Evolutionary conservation across 306 rosid species (phyloP), one percentile per base, ranked within the genome.

Genomic region (Citrullus mucosospermus): DNA sequence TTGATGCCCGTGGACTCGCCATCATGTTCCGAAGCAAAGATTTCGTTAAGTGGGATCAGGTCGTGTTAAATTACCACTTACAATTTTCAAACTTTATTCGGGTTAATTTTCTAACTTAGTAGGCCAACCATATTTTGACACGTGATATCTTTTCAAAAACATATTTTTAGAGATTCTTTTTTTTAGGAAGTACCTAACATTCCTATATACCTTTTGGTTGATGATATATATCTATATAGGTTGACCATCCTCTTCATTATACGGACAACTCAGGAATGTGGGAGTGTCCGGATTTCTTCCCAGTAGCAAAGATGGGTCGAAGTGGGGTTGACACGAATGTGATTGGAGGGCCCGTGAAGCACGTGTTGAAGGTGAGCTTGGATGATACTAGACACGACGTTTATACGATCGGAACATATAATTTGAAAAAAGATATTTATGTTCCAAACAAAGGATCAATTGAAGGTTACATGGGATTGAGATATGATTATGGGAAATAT

Each of bases 261-360:
- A 87, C 86, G 0, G 8, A 83, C 34, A 80, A 80, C 6, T 87
- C 89, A 18, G 96, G 97, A 78, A 91, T 93, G 97, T 93, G 98
- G 98, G 98, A 93, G 38, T 93, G 98, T 25, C 97, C 98, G 0
- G 98, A 93, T 83, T 93, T 93, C 46, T 93, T n/a, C 63, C 98
- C 98, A 0, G 97, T 91, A 6, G 12, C 79, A 1, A 81, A 63
- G 1, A 39, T 67, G 1, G 17, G 84, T 8, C 53, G 25, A 6
- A 38, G 32, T 17, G 98, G 98, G 12, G 22, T 93, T 39, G 92
- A 89, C 51, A 81, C 93, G 0, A 89, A 89, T 1, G 53, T 39
- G 65, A 67, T 14, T 66, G 87, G 85, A 18, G 69, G 54, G 16
- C 9, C 38, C 59, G 88, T 88, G 58, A 91, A 84, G 69, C 98